Evolutionary conservation across 768 basidiomycete species (phyloP).

Genomic region (Vishniacozyma victoriae): DNA sequence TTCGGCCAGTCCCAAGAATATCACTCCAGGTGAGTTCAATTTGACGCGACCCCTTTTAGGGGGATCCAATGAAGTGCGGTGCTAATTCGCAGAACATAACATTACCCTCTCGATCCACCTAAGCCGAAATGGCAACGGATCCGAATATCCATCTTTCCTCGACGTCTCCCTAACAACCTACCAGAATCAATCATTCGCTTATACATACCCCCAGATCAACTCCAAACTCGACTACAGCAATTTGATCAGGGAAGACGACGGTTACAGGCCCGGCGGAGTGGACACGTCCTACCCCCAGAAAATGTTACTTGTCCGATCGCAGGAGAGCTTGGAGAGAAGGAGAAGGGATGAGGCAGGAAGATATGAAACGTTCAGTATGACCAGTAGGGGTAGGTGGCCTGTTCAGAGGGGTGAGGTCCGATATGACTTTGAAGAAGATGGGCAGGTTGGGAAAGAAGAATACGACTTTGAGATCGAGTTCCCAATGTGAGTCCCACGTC

Average conservation of each 20-base stretch:
- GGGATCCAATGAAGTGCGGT: too few species aligned
- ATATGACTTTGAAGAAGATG: constrained; percentile 6
- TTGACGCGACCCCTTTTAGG: too few species aligned
- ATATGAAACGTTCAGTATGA: neutral
- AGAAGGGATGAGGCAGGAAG: neutral
- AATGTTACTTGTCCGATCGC: constrained; percentile 2
- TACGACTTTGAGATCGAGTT: constrained; percentile 3
- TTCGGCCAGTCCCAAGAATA: too few species aligned
- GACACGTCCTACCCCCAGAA: neutral
- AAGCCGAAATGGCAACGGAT: constrained; percentile 15
- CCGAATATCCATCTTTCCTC: constrained; percentile 16
- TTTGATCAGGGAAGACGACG: too few species aligned
- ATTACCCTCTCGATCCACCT: constrained; percentile 11
- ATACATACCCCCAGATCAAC: constrained; percentile 1
- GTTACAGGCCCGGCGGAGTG: neutral
- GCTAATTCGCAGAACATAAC: constrained; percentile 13
- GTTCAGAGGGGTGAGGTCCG: neutral
- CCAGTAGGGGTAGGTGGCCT: neutral
- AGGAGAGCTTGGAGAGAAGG: constrained; percentile 3
- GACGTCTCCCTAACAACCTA: neutral
- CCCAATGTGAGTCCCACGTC: constrained; percentile 9
- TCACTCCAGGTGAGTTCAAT: too few species aligned
- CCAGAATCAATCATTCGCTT: constrained; percentile 9
- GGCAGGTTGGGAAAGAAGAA: neutral
- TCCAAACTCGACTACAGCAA: constrained; percentile 1